These are phyloP conservation scores for Aegilops umbellulata DNA, from an alignment of 176 grass and related monocot genomes.

Conservation along the genomic window DNA sequence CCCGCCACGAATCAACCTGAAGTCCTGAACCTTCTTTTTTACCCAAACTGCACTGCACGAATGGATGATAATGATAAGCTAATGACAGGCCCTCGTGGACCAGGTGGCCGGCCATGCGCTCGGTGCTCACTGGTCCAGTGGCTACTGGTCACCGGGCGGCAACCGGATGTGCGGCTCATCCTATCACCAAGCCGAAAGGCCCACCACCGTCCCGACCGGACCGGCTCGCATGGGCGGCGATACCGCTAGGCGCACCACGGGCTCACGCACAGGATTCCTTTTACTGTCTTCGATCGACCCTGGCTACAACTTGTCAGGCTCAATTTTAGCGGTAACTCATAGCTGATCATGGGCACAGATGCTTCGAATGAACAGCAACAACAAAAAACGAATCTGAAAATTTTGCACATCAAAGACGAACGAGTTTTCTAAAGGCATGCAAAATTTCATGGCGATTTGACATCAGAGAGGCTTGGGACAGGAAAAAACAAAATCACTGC, in stretches of 20 bases:
- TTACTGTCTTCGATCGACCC: too few species aligned
- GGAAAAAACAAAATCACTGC: too few species aligned
- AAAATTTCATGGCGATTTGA: too few species aligned
- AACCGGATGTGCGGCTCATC: not conserved
- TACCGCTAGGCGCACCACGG: not conserved
- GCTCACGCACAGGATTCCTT: not conserved
- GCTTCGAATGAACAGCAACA: too few species aligned
- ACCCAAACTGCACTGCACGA: not conserved
- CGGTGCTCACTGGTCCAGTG: not conserved
- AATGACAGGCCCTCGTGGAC: not conserved
- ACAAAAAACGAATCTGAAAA: too few species aligned
- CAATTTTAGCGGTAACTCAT: too few species aligned
- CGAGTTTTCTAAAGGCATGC: too few species aligned
- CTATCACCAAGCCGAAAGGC: not conserved
- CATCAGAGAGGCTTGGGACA: too few species aligned
- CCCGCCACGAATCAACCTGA: not conserved
- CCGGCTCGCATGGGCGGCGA: not conserved
- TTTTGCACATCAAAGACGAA: too few species aligned
- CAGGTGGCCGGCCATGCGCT: not conserved
- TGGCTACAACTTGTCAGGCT: too few species aligned
- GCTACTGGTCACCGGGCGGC: not conserved
- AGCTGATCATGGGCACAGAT: too few species aligned
- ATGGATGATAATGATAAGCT: not conserved
- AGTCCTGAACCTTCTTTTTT: not conserved
- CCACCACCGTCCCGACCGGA: not conserved